Evolutionary conservation across 2,329 filamentous ascomycete species (phyloP).

Genomic region (Pseudogymnoascus sp.): DNA sequence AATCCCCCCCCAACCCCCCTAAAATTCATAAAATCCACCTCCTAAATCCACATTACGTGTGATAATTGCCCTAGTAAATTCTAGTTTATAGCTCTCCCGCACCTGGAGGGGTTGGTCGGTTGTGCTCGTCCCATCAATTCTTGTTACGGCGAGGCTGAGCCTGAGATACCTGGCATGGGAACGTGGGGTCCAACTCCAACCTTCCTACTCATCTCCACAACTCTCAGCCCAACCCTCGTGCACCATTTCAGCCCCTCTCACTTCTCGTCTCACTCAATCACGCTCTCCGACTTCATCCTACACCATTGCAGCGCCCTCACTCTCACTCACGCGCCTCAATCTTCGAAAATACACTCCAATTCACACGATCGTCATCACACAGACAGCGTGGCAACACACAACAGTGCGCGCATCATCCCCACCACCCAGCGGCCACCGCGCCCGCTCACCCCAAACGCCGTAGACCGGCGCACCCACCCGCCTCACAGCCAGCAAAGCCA

Average conservation of each 20-base stretch:
- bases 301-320: not conserved
- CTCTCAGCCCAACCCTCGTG: not conserved
- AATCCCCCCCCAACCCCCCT: not conserved
- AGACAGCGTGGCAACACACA: not conserved
- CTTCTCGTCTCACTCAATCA: not conserved
- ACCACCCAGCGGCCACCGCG: not conserved
- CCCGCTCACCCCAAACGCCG: not conserved
- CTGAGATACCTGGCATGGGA: not conserved
- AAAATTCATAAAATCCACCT: not conserved
- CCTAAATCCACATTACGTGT: not conserved
- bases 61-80: not conserved
- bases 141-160: not conserved
- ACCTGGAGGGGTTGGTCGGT: not conserved
- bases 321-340: not conserved
- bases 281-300: not conserved
- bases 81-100: not conserved
- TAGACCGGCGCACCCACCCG: not conserved
- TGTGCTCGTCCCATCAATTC: not conserved
- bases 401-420: not conserved
- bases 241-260: not conserved
- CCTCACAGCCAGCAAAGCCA: not conserved
- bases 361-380: constrained; percentile 1
- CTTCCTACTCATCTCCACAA: not conserved
- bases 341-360: not conserved
- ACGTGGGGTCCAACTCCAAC: constrained; percentile 1